A percentile compares a stretch with the other conserved stretches of the same genome.
Conservation (phyloP, 176 grass and related monocot genomes). For the Echinochloa phyllopogon region DNA sequence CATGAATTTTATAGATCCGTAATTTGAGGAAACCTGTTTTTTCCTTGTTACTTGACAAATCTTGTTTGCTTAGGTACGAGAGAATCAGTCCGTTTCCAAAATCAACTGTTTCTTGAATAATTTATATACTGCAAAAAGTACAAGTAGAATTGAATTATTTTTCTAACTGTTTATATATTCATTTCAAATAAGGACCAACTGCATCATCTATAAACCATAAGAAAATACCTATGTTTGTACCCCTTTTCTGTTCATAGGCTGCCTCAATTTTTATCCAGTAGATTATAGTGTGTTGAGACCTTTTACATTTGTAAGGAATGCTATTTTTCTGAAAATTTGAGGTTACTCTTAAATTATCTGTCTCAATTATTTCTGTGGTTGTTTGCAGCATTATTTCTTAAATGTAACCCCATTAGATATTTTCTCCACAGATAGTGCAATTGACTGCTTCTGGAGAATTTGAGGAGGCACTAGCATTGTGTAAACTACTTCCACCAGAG, state of each 20-base stretch:
- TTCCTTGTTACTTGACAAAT: background rate
- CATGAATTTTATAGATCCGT: background rate
- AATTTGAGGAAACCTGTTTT: background rate
- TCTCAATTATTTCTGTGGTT: constrained; percentile 15
- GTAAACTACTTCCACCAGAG: constrained; percentile 96
- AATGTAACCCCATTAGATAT: constrained; percentile 11
- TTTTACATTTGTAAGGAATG: constrained; percentile 16
- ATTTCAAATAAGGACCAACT: constrained; percentile 12
- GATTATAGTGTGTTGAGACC: constrained; percentile 18
- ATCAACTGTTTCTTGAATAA: background rate
- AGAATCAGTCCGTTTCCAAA: background rate
- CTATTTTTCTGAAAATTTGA: background rate
- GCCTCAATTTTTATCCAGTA: background rate
- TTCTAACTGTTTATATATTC: background rate
- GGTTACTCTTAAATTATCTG: constrained; percentile 6
- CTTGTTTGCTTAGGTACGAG: background rate
- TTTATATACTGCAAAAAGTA: background rate
- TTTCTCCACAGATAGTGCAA: constrained; percentile 88
- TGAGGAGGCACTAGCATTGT: constrained; percentile 92
- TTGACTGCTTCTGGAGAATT: constrained; percentile 98
- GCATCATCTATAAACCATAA: constrained; percentile 14
- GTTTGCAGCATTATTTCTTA: constrained; percentile 28
- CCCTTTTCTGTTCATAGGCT: background rate
- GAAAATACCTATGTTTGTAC: background rate
- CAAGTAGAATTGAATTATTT: constrained; percentile 1